These are phyloP conservation scores for Ilyonectria mors-panacis DNA, from an alignment of 2,329 filamentous ascomycete genomes.

Conservation along the genomic window DNA sequence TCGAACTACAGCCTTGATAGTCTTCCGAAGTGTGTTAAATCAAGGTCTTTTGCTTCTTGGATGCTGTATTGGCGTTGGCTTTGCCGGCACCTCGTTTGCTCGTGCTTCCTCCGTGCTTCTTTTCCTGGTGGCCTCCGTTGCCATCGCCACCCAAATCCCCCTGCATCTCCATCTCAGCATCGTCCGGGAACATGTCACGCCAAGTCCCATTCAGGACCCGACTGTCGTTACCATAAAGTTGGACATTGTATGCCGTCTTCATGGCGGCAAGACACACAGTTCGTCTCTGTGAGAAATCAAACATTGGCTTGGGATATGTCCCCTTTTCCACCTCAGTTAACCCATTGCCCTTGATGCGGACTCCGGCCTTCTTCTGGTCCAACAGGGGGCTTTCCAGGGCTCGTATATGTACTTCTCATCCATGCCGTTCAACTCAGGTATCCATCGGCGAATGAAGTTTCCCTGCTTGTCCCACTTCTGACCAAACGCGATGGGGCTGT, in stretches of 20 bases:
- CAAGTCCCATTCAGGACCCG: conserved; percentile 74
- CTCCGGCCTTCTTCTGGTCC: conserved; percentile 79
- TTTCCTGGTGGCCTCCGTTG: conserved; percentile 32
- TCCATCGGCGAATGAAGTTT: conserved; percentile 73
- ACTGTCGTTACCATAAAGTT: conserved; percentile 74
- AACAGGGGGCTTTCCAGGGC: conserved; percentile 79
- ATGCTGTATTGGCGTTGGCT: conserved; percentile 25
- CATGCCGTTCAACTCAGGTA: conserved; percentile 75
- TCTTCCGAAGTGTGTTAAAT: background rate
- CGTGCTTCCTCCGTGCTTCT: conserved; percentile 1
- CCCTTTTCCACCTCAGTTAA: conserved; percentile 58
- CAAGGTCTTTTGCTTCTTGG: conserved; percentile 48
- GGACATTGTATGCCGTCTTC: conserved; percentile 78
- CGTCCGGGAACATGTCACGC: conserved; percentile 61
- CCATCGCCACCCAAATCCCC: conserved; percentile 53
- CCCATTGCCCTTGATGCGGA: conserved; percentile 71
- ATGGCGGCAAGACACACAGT: conserved; percentile 75
- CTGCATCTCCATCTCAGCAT: conserved; percentile 57
- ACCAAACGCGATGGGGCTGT: conserved; percentile 79
- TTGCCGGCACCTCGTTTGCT: conserved; percentile 46
- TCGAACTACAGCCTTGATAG: background rate
- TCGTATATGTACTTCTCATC: conserved; percentile 83
- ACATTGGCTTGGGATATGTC: conserved; percentile 82
- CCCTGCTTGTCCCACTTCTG: conserved; percentile 84
- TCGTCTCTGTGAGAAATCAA: conserved; percentile 78